Base-by-base conservation (phyloP, 306 rosid species). In the Astragalus membranaceus region DNA sequence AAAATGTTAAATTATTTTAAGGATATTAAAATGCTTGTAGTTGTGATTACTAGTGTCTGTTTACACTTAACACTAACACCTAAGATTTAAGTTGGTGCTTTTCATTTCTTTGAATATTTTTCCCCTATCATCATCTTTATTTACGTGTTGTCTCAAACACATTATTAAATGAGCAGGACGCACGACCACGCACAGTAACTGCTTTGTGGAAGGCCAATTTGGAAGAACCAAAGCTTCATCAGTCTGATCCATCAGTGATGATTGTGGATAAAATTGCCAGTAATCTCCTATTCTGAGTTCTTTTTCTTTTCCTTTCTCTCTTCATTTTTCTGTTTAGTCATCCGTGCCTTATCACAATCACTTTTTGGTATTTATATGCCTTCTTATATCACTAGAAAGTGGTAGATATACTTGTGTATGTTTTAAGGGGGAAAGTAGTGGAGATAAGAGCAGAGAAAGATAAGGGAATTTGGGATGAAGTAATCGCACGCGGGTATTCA, bases 141-240 rank as follows among this genome's bases (percentile, higher is more conserved):
- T 79, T 61, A 35, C 39, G 15, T 65, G 78, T 66, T n/a, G 5
- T 65, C 60, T 64, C 12, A 44, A 74, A 13, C 53, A 20, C 66
- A 63, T 12, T 12, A 74, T 64, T 63, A 62, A 77, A 83, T 80
- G 82, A 44, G 72, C 92, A 94, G 99, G 97, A 91, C 0, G 92
- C 97, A 12, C 83, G 23, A 64, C 99, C 99, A 5, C 91, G 91
- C 4, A 70, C 81, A 26, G 63, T 95, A 58, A 64, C 88, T 81
- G 79, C 88, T 58, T 74, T 95, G 69, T 95, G 97, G 97, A 89
- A 84, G 79, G 89, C 94, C 73, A 81, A 88, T 73, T 83, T 95
- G 82, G 93, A 88, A 42, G 92, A 87, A 83, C 85, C 91, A 53
- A 95, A 88, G 82, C 78, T 79, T 44, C 89, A 58, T 77, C 96